These are phyloP conservation scores for Chamaecrista fasciculata DNA, from an alignment of 306 rosid species.

Conservation along the genomic window DNA sequence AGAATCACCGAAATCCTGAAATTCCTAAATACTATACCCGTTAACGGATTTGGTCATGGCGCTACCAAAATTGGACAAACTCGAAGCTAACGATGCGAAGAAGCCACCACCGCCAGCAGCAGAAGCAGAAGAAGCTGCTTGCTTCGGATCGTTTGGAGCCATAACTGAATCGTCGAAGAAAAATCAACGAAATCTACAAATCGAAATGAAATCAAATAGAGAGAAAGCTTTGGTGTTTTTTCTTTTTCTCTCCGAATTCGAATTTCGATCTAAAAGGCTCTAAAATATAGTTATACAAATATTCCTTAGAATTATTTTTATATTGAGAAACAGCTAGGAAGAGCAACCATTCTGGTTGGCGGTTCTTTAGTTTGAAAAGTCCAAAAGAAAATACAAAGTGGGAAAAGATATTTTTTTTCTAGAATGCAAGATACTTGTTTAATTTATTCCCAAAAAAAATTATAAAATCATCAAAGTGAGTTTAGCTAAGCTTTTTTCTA, in stretches of 20 bases:
- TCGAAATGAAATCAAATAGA: constrained; percentile 23
- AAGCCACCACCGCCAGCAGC: constrained; percentile 42
- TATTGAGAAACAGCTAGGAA: constrained; percentile 42
- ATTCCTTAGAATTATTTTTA: neutral
- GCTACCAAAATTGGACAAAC: constrained; percentile 57
- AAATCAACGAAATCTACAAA: constrained; percentile 17
- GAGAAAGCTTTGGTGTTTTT: constrained; percentile 13
- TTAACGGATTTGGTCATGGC: constrained; percentile 72
- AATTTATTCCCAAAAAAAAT: no score
- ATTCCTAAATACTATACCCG: constrained; percentile 50
- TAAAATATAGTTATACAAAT: neutral
- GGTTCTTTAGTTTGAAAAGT: constrained; percentile 58
- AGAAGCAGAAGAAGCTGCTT: constrained; percentile 28
- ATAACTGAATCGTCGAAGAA: constrained; percentile 35
- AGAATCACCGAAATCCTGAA: no score
- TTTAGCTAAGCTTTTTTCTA: no score
- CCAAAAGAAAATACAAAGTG: constrained; percentile 16
- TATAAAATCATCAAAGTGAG: no score
- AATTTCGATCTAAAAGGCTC: constrained; percentile 29
- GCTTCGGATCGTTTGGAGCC: constrained; percentile 71
- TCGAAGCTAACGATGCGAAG: constrained; percentile 67
- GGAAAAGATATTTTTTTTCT: neutral
- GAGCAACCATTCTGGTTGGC: constrained; percentile 47
- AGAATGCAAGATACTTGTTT: no score
- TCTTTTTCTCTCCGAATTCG: neutral